Evolutionary conservation across 371 early-diverging fungal genomes (phyloP), one percentile per base, ranked within the genome.

Genomic region (Mortierella sp.): DNA sequence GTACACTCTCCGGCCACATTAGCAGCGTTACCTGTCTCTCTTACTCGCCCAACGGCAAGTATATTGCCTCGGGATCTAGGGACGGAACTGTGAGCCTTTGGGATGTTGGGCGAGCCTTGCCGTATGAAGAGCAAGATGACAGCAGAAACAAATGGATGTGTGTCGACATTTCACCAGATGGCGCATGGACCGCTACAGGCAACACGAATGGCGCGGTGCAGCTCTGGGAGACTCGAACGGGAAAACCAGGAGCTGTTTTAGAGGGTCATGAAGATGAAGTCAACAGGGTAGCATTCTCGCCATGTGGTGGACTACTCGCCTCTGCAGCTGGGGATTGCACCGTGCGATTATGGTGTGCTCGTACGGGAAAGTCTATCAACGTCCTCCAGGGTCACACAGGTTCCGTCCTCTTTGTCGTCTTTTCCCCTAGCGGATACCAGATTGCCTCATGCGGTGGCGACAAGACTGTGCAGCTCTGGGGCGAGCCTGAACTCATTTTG

Each of bases 391-490:
- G 55, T 55, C 55, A 55, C 11, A 26, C 21, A 24, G 43, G 21
- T 31, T 5, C 0, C 5, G 71, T 76, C 24, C 1, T 6, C 28
- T 13, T 54, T 44, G 71, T 71, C 0, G 46, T 28, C 34, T 76
- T 69, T 55, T 76, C 71, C 11, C 76, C 71, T 2, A 46, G 28
- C n/a, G 76, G 76, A 3, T 5, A 16, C 5, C 71, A 57, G 19
- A 24, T 76, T 14, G 76, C 71, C 0, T 71, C 71, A 19, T 14
- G 26, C 54, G 26, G 76, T 57, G 1, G 40, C 0, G 76, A 76
- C 59, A 57, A n/a, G 44, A 69, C 76, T 19, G 76, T 76, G 28
- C 76, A 71, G 26, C 16, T 71, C 28, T 76, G 71, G 76, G 55
- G 55, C 26, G 26, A 55, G 26, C 5, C 26, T 5, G 26, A 9